Base-by-base conservation (phyloP, 1,139 yeast species). In the Hanseniaspora uvarum region DNA sequence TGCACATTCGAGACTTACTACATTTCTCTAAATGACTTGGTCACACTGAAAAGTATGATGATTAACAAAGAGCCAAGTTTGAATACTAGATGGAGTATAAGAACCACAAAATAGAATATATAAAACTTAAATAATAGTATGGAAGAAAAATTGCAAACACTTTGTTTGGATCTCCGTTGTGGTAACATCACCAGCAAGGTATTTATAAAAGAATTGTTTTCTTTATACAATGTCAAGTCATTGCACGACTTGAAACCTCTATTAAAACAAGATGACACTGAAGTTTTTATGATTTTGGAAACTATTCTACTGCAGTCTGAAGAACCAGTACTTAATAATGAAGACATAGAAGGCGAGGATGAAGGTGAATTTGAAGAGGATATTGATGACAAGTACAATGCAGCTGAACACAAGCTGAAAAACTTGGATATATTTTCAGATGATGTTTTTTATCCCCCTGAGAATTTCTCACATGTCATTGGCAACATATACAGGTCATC, bases 391-490 rank as follows among this genome's bases (percentile, higher is more conserved):
- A 55, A 57, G 38, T 62, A 59, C 53, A 63, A 61, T 46, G 58
- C 58, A 18, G 61, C 60, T 11, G 68, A 64, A 47, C 63, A 62
- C 49, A 46, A 56, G 41, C 57, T 57, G 11, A 60, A 58, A 49
- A 44, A 56, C 59, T 14, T 40, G 33, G 48, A 48, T 38, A 11
- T 45, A 14, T 16, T 33, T 1, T 37, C 48, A 34, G 38, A 45
- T 31, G 31, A 56, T 36, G 30, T 33, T 5, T 28, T 65, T 24
- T 57, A 62, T 18, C 94, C 94, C n/a, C 98, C 98, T 1, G 96
- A 89, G 65, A 92, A 92, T 69, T 92, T 92, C 68, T 79, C 95
- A 14, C 81, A 85, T 55, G 95, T 92, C 2, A 79, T 84, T 49
- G 83, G 86, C 45, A 73, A 78, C 52, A 84, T 92, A 12, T 92